Evolutionary conservation across 305 asterid species (phyloP).

Genomic region (Fraxinus nigra): DNA sequence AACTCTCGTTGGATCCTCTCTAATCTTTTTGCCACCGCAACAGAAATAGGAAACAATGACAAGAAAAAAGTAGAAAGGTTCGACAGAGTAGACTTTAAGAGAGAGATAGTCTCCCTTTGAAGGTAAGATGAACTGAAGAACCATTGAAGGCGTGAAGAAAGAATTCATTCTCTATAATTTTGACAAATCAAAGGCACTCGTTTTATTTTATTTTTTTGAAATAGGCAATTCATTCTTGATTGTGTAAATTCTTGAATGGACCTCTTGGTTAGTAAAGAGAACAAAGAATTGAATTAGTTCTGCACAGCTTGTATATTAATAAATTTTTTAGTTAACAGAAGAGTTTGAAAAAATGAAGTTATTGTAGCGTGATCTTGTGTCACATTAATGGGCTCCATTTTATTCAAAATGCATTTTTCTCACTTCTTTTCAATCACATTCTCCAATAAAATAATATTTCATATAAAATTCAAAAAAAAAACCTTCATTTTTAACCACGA

Average conservation of each 20-base stretch:
- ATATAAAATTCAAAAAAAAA: not conserved
- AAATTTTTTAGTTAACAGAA: not conserved
- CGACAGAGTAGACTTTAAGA: too few species aligned
- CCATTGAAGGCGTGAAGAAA: not conserved
- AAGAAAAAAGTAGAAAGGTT: too few species aligned
- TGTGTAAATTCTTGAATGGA: not conserved
- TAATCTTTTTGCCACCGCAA: too few species aligned
- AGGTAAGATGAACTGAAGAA: not conserved
- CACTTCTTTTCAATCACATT: not conserved
- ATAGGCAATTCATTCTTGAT: not conserved
- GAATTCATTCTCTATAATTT: not conserved
- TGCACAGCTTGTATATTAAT: not conserved
- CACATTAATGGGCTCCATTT: not conserved
- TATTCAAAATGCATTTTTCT: not conserved
- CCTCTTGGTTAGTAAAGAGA: not conserved
- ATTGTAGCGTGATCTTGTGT: not conserved
- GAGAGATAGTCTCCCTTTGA: too few species aligned
- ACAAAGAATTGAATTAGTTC: not conserved
- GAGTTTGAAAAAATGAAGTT: not conserved
- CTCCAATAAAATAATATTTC: not conserved
- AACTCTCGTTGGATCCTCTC: too few species aligned
- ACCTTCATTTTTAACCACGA: not conserved
- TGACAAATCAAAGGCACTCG: not conserved
- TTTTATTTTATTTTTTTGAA: not conserved
- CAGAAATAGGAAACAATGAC: too few species aligned